Evolutionary conservation across 2,329 filamentous ascomycete species (phyloP), one percentile per base, ranked within the genome.

Genomic region (Phaeomoniella chlamydospora): DNA sequence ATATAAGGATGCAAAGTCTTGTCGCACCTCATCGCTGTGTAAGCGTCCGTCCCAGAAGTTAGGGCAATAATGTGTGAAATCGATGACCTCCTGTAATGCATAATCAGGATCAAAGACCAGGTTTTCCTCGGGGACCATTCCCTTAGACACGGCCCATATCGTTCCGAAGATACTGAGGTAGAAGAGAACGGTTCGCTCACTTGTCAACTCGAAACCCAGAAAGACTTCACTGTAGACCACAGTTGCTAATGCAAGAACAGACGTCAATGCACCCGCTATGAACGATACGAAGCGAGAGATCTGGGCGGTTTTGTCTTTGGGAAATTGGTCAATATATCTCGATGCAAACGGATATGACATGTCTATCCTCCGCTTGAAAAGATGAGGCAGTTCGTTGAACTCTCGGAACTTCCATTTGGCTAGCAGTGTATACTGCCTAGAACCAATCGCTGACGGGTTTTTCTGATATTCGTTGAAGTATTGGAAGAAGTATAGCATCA

Each of bases 371-470:
- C 88, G 82, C 41, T 86, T 74, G 49, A 96, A 98, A 2, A 96
- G 68, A 56, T 98, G 90, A 38, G 80, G 80, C 1, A 98, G 68
- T 56, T 98, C 90, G 50, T 98, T 98, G 68, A 96, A 98, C 54
- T 96, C 88, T 33, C 90, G 79, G 43, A 98, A 94, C 50, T 94
- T 96, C 90, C 90, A 98, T 54, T 94, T 82, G 0, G 90, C 90
- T 35, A 94, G 72, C 1, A 86, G 83, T 0, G 88, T 96, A 53
- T 94, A 98, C 45, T 86, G 79, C 29, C 90, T 77, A 12, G 85
- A 80, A n/a, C 83, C 81, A 26, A 94, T 72, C 43, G 86, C 78
- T 1, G 84, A 77, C 0, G 85, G 88, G 43, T 94, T 93, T 51
- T 87, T 92, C 58, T 94, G 86, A 52, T 93, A 94, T 64, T 98